Conservation (phyloP, 139 green algal species). For the Tetradesmus obliquus region DNA sequence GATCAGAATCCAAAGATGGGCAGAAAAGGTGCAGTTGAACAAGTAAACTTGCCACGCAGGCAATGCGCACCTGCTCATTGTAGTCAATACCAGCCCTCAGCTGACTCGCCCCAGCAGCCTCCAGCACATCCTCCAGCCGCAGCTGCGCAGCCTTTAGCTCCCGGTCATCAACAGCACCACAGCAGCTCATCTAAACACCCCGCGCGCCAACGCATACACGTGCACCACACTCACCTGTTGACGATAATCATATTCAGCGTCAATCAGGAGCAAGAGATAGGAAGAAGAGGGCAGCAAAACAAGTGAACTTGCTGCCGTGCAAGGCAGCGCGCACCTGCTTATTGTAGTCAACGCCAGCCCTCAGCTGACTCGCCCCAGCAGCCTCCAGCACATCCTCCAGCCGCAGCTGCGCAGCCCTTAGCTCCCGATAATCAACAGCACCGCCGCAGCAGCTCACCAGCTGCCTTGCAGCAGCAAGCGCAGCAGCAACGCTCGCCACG, state of each 20-base stretch:
- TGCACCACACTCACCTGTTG: too few species aligned
- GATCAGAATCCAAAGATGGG: too few species aligned
- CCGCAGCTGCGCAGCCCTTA: neutral
- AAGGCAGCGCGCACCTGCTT: neutral
- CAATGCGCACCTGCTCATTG: neutral
- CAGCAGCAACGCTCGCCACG: neutral
- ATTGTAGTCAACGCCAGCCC: too few species aligned
- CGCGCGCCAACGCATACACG: too few species aligned
- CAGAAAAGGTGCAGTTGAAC: too few species aligned
- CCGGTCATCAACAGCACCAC: constrained; percentile 5
- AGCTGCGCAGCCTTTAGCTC: neutral
- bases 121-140: constrained; percentile 1
- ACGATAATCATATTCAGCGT: too few species aligned
- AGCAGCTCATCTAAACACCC: neutral
- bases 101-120: neutral
- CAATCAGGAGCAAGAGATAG: too few species aligned
- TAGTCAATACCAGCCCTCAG: neutral
- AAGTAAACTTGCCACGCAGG: too few species aligned
- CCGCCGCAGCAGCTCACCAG: constrained; percentile 5
- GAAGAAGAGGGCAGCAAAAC: too few species aligned
- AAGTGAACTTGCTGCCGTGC: too few species aligned
- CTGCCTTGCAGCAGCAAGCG: constrained; percentile 38
- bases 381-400: neutral
- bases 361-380: neutral
- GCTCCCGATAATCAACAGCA: neutral